phyloP scores from a whole-genome alignment of 768 basidiomycete genomes.

The Cyclocybe aegerita region DNA sequence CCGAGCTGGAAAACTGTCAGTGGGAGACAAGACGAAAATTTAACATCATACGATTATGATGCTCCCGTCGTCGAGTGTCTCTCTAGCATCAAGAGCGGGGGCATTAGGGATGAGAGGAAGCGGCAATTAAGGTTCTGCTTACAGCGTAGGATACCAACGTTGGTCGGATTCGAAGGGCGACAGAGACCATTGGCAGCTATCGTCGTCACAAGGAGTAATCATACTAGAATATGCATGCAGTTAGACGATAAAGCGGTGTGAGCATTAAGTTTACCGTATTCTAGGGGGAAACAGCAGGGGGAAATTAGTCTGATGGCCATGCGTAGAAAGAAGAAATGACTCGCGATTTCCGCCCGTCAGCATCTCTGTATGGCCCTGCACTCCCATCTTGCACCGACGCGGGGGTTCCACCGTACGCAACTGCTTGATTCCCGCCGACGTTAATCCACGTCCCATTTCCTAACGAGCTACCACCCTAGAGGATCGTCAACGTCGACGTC shows the following conservation, averaged over 20 bases:
- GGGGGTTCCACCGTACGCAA: constrained; percentile 53
- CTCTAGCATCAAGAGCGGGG: constrained; percentile 30
- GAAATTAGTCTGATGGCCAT: not conserved
- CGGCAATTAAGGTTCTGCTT: constrained; percentile 17
- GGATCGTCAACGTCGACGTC: not conserved
- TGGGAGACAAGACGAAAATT: not conserved
- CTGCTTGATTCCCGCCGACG: constrained; percentile 71
- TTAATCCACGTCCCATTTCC: constrained; percentile 82
- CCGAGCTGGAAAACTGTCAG: constrained; percentile 41
- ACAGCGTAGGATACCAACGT: constrained; percentile 79
- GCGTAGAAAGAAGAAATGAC: constrained; percentile 16
- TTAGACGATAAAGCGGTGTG: not conserved
- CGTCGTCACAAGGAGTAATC: constrained; percentile 63
- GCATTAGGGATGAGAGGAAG: too few relatives aligned
- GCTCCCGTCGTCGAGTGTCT: constrained; percentile 60
- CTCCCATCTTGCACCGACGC: constrained; percentile 46
- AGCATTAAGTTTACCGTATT: constrained; percentile 35
- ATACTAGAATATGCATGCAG: constrained; percentile 34
- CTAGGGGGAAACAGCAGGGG: constrained; percentile 21
- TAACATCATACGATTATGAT: constrained; percentile 51
- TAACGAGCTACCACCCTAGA: constrained; percentile 51
- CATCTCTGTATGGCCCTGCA: constrained; percentile 49
- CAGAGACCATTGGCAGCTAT: constrained; percentile 54
- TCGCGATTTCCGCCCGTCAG: constrained; percentile 58
- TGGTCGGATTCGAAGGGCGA: constrained; percentile 43